These are phyloP conservation scores for Wickerhamiella slavikovae DNA, from an alignment of 805 yeast genomes.

Conservation along the genomic window DNA sequence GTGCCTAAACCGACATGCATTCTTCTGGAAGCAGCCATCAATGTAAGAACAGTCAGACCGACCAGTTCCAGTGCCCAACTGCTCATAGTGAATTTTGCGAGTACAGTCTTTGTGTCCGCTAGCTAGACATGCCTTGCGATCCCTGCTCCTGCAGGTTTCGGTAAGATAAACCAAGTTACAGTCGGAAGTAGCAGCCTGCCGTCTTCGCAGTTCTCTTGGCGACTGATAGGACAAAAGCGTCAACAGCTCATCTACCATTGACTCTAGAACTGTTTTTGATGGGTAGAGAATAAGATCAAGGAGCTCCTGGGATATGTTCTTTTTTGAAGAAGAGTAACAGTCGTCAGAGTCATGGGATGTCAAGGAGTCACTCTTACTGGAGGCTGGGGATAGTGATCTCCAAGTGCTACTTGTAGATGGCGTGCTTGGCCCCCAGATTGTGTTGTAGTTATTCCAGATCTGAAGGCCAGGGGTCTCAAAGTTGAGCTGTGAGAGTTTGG, in stretches of 20 bases:
- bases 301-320: no score
- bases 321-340: no score
- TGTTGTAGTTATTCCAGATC: no score
- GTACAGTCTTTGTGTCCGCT: neutral
- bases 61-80: constrained; percentile 34
- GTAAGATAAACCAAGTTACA: neutral
- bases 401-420: no score
- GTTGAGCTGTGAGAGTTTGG: no score
- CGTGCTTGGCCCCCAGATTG: no score
- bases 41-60: constrained; percentile 85
- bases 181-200: neutral
- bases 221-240: neutral
- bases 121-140: neutral
- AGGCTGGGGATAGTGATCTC: no score
- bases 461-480: no score
- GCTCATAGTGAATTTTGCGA: constrained; percentile 18
- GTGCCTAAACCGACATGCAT: constrained; percentile 63
- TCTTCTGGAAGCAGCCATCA: constrained; percentile 81
- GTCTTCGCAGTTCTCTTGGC: neutral
- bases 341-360: no score
- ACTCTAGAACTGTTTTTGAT: no score
- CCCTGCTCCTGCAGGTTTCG: neutral
- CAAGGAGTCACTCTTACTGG: no score
- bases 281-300: no score
- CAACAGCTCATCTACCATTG: neutral